Base-by-base conservation (phyloP, 768 basidiomycete species). In the Chiua virens region DNA sequence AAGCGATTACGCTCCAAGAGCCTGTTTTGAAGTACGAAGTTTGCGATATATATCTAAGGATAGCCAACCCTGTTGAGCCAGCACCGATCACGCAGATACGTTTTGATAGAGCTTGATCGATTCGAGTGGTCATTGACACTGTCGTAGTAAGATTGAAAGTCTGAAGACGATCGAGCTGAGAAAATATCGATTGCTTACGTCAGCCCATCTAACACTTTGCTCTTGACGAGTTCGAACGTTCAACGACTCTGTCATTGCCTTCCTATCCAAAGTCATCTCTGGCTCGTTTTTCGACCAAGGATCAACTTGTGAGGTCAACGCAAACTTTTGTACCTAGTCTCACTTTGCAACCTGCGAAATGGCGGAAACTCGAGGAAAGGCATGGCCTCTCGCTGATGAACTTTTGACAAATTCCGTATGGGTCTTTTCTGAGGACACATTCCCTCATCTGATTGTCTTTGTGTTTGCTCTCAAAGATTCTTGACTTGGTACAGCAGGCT, bases 401-500 rank as follows among this genome's bases (percentile, higher is more conserved):
- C 74, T 81, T 42, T 79, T 99, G 63, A 97, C 94, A 65, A 95
- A 98, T 79, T 82, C 88, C 59, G 94, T 94, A 59, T 52, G 82
- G 72, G 39, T 47, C 51, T 41, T 23, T 22, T 11, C 47, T n/a
- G 14, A 37, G 34, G 43, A 32, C 10, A 23, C 49, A 30, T 22
- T 1, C 23, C 14, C 36, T 20, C 42, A 21, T 36, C 42, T 46
- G 32, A 50, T 41, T 22, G 48, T 50, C 5, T 17, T 28, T 20
- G 1, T 47, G 14, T 35, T 14, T 38, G 28, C 20, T 38, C 30
- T 32, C 18, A 49, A 61, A 96, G 93, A 97, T 98, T 64, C 81
- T 99, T 48, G 96, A 98, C 65, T 79, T 98, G 50, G 89, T 97
- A 28, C 92, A 97, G 68, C 91, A 96, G 73, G 95, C 96, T 37